Evolutionary conservation across 2,329 filamentous ascomycete genomes (phyloP), one percentile per base, ranked within the genome.

Genomic region (Emergomyces orientalis): DNA sequence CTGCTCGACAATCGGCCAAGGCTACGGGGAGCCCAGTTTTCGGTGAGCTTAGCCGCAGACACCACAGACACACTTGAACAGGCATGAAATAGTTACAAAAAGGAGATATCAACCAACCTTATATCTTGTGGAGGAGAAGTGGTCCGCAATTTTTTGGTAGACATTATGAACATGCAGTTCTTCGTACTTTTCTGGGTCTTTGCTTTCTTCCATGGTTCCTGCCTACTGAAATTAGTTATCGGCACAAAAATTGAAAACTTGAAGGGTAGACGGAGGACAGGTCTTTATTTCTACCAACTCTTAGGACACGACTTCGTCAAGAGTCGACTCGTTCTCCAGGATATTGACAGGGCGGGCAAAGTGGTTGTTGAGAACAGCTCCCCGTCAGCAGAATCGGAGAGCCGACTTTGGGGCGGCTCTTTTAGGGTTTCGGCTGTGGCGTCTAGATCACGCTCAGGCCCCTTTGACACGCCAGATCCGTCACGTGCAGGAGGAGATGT

Each of bases 1-100:
- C 43, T 80, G 80, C 66, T 91, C 85, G 62, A 97, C 89, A 69
- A 95, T 88, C 27, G 94, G 94, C 94, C 94, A 99, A 65, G 94
- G 91, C 85, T 88, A 65, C 11, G 32, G 19, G 45, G 39, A 27
- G 14, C 17, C 13, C 2, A 17, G 22, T 43, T 30, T 32, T 59
- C 27, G 5, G 27, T 47, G 19, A 59, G 57, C 41, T 34, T 59
- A 27, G n/a, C 39, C 27, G 22, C 17, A 22, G 8, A 25, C 22
- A 41, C 2, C 5, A 57, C n/a, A 27, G 13, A 39, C n/a, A 25
- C 5, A 56, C 6, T 13, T 51, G 25, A 32, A 60, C 30, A 55
- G 55, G 63, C 63, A 51, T 62, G 63, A 57, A 57, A 34, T 32
- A 37, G 37, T 2, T 30, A 22, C 17, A 32, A 41, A 32, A 34